Evolutionary conservation across 805 yeast genomes (phyloP), one percentile per base, ranked within the genome.

Genomic region (Sugiyamaella chiloensis): DNA sequence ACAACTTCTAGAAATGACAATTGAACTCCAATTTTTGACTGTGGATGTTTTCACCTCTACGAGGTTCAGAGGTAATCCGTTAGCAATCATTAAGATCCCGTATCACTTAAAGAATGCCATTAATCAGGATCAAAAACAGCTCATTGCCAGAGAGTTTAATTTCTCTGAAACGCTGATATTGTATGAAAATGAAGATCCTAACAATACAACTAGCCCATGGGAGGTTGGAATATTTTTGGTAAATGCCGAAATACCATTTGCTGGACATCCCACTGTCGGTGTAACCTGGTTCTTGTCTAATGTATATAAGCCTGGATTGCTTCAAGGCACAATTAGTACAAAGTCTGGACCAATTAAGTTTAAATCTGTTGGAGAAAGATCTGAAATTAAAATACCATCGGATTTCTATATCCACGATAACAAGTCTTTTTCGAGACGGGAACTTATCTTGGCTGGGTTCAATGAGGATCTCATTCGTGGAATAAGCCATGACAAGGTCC

Each of bases 251-350:
- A 57, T 80, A 20, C 81, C 81, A 5, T 80, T 79, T 65, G 84
- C 85, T 1, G 85, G 85, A 4, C 85, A 80, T 54, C 85, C 85
- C 2, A 79, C 82, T 0, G 54, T 79, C 26, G 85, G 84, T 5
- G 54, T 60, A 1, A 50, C 53, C 20, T 40, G 26, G 24, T 35
- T 21, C 27, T 20, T 46, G 24, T 12, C 21, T 11, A 12, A 16
- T 4, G 16, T 24, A 19, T 24, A 24, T 35, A 29, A 24, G 35
- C n/a, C n/a, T 12, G 16, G 32, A 9, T 3, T 12, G 5, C n/a
- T 19, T 17, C 5, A 21, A 5, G 47, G 42, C 16, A 21, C 42
- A 9, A 23, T 44, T 16, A 19, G 21, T 11, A 24, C 47, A 3
- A 24, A 24, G 19, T 45, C 46, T 3, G 45, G 46, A 24, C 48